phyloP scores from a whole-genome alignment of 169 alveolate genomes.

The Plasmodium relictum region DNA sequence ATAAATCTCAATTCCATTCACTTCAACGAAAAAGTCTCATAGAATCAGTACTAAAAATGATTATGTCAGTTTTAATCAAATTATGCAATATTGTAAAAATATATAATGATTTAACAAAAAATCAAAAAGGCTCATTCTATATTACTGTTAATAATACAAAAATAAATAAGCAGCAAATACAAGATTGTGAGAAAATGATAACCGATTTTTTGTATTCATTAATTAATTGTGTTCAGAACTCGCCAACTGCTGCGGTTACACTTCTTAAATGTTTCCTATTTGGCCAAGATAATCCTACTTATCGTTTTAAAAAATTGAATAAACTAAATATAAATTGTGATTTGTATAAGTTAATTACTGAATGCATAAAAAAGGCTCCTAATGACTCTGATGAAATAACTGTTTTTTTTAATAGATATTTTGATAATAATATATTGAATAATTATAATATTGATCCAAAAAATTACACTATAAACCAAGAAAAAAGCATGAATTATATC shows the following conservation, averaged over 20 bases:
- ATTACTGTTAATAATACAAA: slow-evolving; percentile 40
- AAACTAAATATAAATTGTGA: slow-evolving; percentile 50
- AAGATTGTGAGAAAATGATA: slow-evolving; percentile 70
- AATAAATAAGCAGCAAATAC: slow-evolving; percentile 44
- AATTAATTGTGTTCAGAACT: slow-evolving; percentile 73
- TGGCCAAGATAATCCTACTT: slow-evolving; percentile 76
- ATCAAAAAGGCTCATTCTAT: slow-evolving; percentile 46
- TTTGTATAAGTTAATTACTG: slow-evolving; percentile 62
- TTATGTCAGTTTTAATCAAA: slow-evolving; percentile 77
- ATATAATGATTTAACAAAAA: slow-evolving; percentile 70
- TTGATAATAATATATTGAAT: slow-evolving; percentile 3
- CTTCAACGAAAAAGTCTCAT: slow-evolving; percentile 62
- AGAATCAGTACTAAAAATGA: slow-evolving; percentile 76
- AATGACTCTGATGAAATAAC: slow-evolving; percentile 70
- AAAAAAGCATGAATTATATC: background rate
- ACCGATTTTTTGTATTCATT: slow-evolving; percentile 50
- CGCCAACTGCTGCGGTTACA: slow-evolving; percentile 71
- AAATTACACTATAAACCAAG: background rate
- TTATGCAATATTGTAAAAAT: slow-evolving; percentile 70
- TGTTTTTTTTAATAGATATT: slow-evolving; percentile 53
- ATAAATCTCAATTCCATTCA: slow-evolving; percentile 30
- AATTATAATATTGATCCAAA: background rate
- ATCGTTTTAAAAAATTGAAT: slow-evolving; percentile 59
- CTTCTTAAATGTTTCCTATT: slow-evolving; percentile 60
- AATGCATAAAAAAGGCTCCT: slow-evolving; percentile 74